Percentiles rank a stretch among this genome's conserved stretches.
Conservation (phyloP, 2,329 filamentous ascomycete species). For the Annulohypoxylon truncatum region DNA sequence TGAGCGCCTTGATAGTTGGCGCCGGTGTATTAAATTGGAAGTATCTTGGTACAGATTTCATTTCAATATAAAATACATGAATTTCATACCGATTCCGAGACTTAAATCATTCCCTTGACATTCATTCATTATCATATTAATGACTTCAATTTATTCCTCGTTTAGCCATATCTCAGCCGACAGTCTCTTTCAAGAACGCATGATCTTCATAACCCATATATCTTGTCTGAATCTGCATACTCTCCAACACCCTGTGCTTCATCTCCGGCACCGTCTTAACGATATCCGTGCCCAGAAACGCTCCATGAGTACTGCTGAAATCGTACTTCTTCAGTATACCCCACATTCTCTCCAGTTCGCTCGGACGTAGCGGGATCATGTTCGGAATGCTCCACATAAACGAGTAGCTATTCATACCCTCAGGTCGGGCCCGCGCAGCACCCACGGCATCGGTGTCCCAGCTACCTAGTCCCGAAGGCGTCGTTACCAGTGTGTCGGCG, state of each 20-base stretch:
- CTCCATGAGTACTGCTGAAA: slow-evolving; percentile 75
- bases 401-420: slow-evolving; percentile 65
- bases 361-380: slow-evolving; percentile 75
- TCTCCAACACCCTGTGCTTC: slow-evolving; percentile 75
- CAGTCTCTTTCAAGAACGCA: slow-evolving; percentile 51
- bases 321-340: slow-evolving; percentile 68
- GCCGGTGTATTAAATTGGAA: neutral
- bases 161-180: slow-evolving; percentile 10
- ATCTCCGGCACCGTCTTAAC: slow-evolving; percentile 60
- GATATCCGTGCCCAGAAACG: slow-evolving; percentile 73
- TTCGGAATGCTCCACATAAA: slow-evolving; percentile 86
- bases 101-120: neutral
- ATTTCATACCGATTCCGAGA: neutral
- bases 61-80: neutral
- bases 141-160: neutral
- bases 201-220: slow-evolving; percentile 61
- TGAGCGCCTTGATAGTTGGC: slow-evolving; percentile 2
- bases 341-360: slow-evolving; percentile 77
- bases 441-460: slow-evolving; percentile 60
- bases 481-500: slow-evolving; percentile 81
- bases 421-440: slow-evolving; percentile 52
- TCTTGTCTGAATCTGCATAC: slow-evolving; percentile 78
- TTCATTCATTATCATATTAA: neutral
- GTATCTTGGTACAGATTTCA: no score
- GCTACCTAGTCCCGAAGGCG: slow-evolving; percentile 66